Evolutionary conservation across 495 filamentous ascomycete species (phyloP).

Genomic region (Neurospora sp.): DNA sequence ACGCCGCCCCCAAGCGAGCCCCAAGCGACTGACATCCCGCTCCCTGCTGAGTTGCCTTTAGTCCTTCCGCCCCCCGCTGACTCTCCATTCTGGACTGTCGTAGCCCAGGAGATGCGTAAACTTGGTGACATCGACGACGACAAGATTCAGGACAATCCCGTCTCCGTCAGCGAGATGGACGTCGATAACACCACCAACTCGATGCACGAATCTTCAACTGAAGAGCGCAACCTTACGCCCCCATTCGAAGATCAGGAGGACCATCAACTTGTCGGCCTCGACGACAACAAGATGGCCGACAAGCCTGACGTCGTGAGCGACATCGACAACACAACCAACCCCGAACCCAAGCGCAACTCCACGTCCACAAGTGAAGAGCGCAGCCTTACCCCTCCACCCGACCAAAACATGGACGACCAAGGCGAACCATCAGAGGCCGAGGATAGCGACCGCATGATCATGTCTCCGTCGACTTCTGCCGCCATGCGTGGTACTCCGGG

Average conservation of each 20-base stretch:
- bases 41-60: neutral
- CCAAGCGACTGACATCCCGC: neutral
- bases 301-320: too few relatives aligned
- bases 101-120: neutral
- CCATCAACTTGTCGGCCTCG: neutral
- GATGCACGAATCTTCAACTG: neutral
- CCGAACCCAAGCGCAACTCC: neutral
- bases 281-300: too few relatives aligned
- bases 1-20: neutral
- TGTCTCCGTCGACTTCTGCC: constrained; percentile 1
- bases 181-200: neutral
- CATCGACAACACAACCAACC: neutral
- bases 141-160: neutral
- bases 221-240: neutral
- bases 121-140: neutral
- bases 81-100: neutral
- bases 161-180: neutral
- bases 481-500: neutral
- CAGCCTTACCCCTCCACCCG: neutral
- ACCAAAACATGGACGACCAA: neutral
- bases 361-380: neutral
- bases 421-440: constrained; percentile 1
- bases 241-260: rapidly evolving
- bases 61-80: neutral
- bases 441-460: neutral